Percentiles rank a stretch among this genome's conserved stretches.
phyloP scores from a whole-genome alignment of 495 filamentous ascomycete genomes.

The Talaromyces liani region DNA sequence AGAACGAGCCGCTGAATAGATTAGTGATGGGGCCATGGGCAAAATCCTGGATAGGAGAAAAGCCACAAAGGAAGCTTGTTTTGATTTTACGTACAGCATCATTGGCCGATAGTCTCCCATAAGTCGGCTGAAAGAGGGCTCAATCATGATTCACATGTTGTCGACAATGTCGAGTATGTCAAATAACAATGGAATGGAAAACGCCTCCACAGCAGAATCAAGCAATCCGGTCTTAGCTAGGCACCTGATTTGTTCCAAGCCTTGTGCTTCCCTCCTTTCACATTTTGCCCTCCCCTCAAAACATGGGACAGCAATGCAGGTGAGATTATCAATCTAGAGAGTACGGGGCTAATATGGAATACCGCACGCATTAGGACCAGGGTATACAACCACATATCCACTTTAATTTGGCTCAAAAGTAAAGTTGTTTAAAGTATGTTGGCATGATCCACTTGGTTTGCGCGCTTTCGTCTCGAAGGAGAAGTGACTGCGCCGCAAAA shows the following conservation, averaged over 20 bases:
- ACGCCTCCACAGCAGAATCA: neutral
- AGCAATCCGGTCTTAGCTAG: neutral
- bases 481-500: conserved; percentile 8
- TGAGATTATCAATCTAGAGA: neutral
- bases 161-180: neutral
- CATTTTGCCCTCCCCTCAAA: neutral
- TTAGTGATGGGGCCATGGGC: neutral
- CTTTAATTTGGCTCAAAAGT: neutral
- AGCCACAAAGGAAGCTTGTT: conserved; percentile 5
- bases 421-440: neutral
- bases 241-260: neutral
- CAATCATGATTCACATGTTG: neutral
- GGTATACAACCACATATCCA: neutral
- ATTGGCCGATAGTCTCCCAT: neutral
- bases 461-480: conserved; percentile 1
- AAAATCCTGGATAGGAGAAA: neutral
- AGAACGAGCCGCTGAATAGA: neutral
- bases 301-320: neutral
- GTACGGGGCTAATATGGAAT: neutral
- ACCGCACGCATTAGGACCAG: neutral
- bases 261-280: neutral
- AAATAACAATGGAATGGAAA: neutral
- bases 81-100: neutral
- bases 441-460: neutral
- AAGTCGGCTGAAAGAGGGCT: neutral